Evolutionary conservation across 768 basidiomycete species (phyloP), one percentile per base, ranked within the genome.

Genomic region (Pisolithus tinctorius): DNA sequence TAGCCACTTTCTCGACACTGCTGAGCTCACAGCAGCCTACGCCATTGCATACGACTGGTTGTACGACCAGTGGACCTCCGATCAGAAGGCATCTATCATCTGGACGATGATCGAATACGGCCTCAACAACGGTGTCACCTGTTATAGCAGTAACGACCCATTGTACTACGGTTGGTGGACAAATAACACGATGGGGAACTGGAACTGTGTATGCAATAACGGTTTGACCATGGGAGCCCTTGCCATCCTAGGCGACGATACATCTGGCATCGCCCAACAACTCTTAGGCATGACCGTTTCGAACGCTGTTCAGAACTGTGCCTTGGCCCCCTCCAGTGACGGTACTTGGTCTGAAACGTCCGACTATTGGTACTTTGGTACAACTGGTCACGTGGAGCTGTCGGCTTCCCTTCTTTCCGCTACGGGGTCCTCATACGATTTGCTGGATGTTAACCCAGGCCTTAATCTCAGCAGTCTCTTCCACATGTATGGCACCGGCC

Each of bases 41-140:
- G 96, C 79, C 29, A 87, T 93, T 55, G 95, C 86, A 1, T 99
- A 98, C 60, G 96, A 99, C 63, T 99, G 96, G 96, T 63, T 98
- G 30, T 86, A 96, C 67, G 86, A 93, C 49, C 72, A 78, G 48
- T 95, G 87, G 89, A 80, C 79, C 13, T 70, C 77, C 30, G 77
- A 81, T 1, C 92, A 94, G 69, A 85, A 83, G 63, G 69, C 65
- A 23, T 71, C 73, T 45, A 88, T 99, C 57, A 76, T 79, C 61
- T 72, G 65, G 56, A 84, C 83, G 13, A 80, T 98, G 72, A 77
- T 93, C 67, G 71, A 76, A 55, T 85, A 86, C 58, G 96, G 93
- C 50, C 79, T 99, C 26, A 68, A 62, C 51, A 80, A 74, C 40
- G 94, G 93, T 58, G 57, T 81, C 39, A 57, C 59, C 20, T 81